Percentiles rank a stretch among this genome's conserved stretches.
Evolutionary conservation across 2,329 filamentous ascomycete genomes (phyloP).

Genomic region (Arthrocladium fulminans): DNA sequence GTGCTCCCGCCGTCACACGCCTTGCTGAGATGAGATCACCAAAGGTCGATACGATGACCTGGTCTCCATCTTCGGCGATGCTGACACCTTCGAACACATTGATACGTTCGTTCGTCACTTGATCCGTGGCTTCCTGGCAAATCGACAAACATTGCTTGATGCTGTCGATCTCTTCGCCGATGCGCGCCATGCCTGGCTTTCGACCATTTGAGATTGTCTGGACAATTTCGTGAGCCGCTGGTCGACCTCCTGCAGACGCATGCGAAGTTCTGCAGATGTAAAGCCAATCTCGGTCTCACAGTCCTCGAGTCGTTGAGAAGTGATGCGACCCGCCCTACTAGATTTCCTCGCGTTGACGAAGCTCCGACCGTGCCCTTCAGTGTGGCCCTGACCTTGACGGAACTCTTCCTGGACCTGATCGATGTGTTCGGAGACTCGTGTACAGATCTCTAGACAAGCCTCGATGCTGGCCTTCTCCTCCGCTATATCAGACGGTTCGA

Average conservation of each 20-base stretch:
- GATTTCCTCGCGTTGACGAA: too few relatives aligned
- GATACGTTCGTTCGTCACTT: constrained; percentile 22
- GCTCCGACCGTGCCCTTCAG: too few relatives aligned
- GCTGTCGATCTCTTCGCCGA: constrained; percentile 26
- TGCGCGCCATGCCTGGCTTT: background rate
- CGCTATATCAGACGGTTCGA: constrained; percentile 21
- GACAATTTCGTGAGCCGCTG: constrained; percentile 26
- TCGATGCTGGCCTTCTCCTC: constrained; percentile 30
- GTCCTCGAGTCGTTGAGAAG: too few relatives aligned
- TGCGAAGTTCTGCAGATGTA: too few relatives aligned
- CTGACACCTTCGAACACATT: constrained; percentile 27
- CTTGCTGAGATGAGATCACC: constrained; percentile 28
- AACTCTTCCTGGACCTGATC: too few relatives aligned
- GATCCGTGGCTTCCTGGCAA: constrained; percentile 24
- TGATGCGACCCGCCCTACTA: too few relatives aligned
- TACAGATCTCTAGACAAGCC: constrained; percentile 30
- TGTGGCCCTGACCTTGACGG: too few relatives aligned
- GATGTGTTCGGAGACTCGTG: constrained; percentile 27
- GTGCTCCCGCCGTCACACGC: constrained; percentile 27
- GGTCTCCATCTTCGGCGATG: constrained; percentile 25
- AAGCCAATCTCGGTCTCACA: too few relatives aligned
- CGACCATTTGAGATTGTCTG: constrained; percentile 10
- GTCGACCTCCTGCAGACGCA: too few relatives aligned
- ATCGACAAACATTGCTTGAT: constrained; percentile 24
- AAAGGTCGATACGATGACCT: constrained; percentile 27